Conservation (phyloP, 106 monocot genomes). For the Dendrobium chrysotoxum region DNA sequence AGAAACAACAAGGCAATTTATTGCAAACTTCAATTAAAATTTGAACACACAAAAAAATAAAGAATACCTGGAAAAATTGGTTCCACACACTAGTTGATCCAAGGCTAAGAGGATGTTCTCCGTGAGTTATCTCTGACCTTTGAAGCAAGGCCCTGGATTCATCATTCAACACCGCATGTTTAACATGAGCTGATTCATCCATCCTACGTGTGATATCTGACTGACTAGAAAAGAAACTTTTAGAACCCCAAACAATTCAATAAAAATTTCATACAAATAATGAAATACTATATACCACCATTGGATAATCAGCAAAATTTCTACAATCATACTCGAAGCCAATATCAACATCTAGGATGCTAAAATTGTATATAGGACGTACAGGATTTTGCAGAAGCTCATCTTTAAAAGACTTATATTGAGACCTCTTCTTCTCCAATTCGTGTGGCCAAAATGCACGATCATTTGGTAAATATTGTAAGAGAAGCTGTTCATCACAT, state of each 20-base stretch:
- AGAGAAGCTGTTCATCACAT: conserved; percentile 63
- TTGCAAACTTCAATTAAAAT: not conserved
- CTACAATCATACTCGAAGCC: not conserved
- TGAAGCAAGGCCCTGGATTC: conserved; percentile 45
- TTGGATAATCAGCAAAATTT: not conserved
- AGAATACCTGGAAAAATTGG: conserved; percentile 79
- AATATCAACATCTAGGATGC: conserved; percentile 2
- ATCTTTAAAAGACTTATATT: conserved; percentile 83
- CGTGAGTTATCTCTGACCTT: conserved; percentile 61
- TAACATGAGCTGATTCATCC: conserved; percentile 46
- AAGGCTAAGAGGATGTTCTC: conserved; percentile 91
- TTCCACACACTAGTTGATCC: conserved; percentile 87
- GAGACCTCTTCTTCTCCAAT: conserved; percentile 80
- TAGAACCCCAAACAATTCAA: conserved; percentile 22
- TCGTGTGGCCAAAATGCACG: conserved; percentile 67
- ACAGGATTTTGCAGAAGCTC: conserved; percentile 91
- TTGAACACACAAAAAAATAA: not conserved
- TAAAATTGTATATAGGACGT: conserved; percentile 23
- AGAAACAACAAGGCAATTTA: not conserved
- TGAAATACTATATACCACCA: not conserved
- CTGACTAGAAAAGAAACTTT: conserved; percentile 69
- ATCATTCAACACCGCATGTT: conserved; percentile 30
- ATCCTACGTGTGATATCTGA: conserved; percentile 85
- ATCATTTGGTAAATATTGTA: conserved; percentile 86
- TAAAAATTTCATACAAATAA: not conserved